These are phyloP conservation scores for Trametes maxima DNA, from an alignment of 768 basidiomycete species.

Conservation along the genomic window DNA sequence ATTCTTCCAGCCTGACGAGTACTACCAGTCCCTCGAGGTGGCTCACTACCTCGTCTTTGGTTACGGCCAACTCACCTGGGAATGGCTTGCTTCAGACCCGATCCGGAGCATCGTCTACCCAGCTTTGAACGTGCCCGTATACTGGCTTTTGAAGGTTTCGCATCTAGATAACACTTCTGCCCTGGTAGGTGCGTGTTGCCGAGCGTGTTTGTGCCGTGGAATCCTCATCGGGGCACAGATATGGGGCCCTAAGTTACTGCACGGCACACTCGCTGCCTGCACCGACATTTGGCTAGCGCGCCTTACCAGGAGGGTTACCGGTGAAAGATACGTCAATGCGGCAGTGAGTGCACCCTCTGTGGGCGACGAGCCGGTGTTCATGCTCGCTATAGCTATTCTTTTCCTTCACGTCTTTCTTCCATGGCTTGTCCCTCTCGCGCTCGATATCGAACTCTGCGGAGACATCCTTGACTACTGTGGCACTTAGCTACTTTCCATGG, in stretches of 20 bases:
- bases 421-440: slow-evolving; percentile 80
- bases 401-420: slow-evolving; percentile 85
- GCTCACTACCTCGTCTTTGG: slow-evolving; percentile 90
- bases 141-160: slow-evolving; percentile 63
- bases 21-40: slow-evolving; percentile 91
- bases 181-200: slow-evolving; percentile 56
- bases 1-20: slow-evolving; percentile 97
- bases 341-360: slow-evolving; percentile 53
- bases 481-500: slow-evolving; percentile 82
- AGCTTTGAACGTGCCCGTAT: slow-evolving; percentile 75
- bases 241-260: slow-evolving; percentile 70
- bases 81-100: slow-evolving; percentile 76
- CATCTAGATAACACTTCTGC: slow-evolving; percentile 56
- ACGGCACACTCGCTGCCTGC: slow-evolving; percentile 73
- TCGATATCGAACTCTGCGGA: slow-evolving; percentile 94
- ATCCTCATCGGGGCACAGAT: slow-evolving; percentile 48
- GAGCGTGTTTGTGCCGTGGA: no score
- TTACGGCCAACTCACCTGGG: slow-evolving; percentile 94
- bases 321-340: slow-evolving; percentile 55
- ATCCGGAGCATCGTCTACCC: slow-evolving; percentile 86
- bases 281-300: slow-evolving; percentile 78
- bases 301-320: slow-evolving; percentile 59
- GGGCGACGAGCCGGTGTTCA: neutral
- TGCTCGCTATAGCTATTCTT: slow-evolving; percentile 60
- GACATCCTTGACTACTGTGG: slow-evolving; percentile 79